Conservation (phyloP, 495 filamentous ascomycete genomes). For the Penicillium robsamsonii region DNA sequence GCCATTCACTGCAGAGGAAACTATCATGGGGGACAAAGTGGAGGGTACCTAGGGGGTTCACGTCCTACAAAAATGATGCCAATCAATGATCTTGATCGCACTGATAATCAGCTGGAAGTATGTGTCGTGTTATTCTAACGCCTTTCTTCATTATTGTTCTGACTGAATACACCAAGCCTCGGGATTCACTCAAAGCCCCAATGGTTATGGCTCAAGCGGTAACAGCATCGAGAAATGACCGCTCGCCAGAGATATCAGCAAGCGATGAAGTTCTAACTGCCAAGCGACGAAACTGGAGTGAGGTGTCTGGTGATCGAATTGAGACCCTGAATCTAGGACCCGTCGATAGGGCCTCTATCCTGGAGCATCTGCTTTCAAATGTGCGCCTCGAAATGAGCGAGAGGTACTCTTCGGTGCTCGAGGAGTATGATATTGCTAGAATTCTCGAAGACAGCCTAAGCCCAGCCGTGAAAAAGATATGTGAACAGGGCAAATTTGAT, state of each 20-base stretch:
- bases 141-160: background rate
- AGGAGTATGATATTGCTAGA: background rate
- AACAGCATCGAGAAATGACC: background rate
- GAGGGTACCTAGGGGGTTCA: background rate
- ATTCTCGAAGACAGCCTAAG: background rate
- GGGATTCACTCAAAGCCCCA: background rate
- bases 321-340: background rate
- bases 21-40: background rate
- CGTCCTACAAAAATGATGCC: background rate
- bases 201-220: too few species aligned
- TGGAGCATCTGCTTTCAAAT: background rate
- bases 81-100: background rate
- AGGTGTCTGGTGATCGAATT: background rate
- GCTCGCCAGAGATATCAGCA: background rate
- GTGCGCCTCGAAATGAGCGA: background rate
- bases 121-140: background rate
- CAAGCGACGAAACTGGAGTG: background rate
- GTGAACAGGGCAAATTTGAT: background rate
- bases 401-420: background rate
- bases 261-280: background rate
- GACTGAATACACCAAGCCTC: background rate
- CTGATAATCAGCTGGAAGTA: background rate
- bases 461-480: background rate
- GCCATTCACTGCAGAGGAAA: background rate
- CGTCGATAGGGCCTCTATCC: background rate